A percentile compares a stretch with the other conserved stretches of the same genome.
phyloP scores from a whole-genome alignment of 768 basidiomycete species.

The Rubroboletus pulcherrimus region DNA sequence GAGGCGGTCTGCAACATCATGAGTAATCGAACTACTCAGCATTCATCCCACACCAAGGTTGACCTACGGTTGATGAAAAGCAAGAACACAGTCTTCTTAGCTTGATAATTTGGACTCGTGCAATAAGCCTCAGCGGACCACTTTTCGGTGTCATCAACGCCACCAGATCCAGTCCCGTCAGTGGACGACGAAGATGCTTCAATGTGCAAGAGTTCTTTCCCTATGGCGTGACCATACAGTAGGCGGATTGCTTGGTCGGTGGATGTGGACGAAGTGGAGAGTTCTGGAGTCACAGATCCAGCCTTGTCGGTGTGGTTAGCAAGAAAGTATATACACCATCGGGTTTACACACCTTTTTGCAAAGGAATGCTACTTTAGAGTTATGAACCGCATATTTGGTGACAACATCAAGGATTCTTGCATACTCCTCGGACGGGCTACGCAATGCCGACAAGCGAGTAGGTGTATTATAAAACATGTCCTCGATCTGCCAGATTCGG shows the following conservation, averaged over 20 bases:
- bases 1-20: constrained; percentile 62
- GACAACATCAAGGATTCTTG: constrained; percentile 85
- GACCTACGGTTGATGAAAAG: constrained; percentile 92
- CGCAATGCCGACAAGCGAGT: constrained; percentile 82
- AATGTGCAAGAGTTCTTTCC: constrained; percentile 64
- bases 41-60: background rate
- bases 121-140: constrained; percentile 77
- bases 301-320: constrained; percentile 42
- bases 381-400: constrained; percentile 95
- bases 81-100: constrained; percentile 79
- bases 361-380: constrained; percentile 79
- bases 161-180: constrained; percentile 25
- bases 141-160: constrained; percentile 36
- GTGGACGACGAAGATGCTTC: constrained; percentile 34
- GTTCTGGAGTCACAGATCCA: constrained; percentile 69
- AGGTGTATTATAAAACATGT: constrained; percentile 92
- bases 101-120: constrained; percentile 86
- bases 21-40: background rate
- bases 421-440: constrained; percentile 86
- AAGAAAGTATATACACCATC: background rate
- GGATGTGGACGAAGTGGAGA: constrained; percentile 74
- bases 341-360: constrained; percentile 71
- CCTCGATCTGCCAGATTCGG: constrained; percentile 76
- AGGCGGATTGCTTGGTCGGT: constrained; percentile 68
- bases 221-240: constrained; percentile 77